Conservation (phyloP, 768 basidiomycete genomes). For the Serendipita indica region DNA sequence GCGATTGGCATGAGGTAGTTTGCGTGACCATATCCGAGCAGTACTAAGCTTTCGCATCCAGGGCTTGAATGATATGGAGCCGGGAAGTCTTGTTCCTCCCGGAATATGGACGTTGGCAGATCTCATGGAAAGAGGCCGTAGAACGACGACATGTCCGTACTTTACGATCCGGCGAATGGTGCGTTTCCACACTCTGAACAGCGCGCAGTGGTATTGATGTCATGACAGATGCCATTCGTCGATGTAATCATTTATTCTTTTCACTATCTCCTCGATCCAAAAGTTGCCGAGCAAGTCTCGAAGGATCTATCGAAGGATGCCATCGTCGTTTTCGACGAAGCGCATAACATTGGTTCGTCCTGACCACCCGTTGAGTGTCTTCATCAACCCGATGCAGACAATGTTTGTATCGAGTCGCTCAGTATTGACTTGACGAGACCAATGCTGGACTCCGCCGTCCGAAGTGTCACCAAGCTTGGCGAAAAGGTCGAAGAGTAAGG, state of each 20-base stretch:
- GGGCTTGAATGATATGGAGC: slow-evolving; percentile 71
- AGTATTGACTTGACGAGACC: slow-evolving; percentile 95
- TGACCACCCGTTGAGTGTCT: neutral
- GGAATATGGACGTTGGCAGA: slow-evolving; percentile 94
- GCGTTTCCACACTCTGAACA: slow-evolving; percentile 16
- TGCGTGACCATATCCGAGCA: slow-evolving; percentile 12
- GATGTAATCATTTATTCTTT: slow-evolving; percentile 98
- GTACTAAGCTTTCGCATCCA: slow-evolving; percentile 23
- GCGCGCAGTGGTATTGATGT: neutral
- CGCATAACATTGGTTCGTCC: slow-evolving; percentile 85
- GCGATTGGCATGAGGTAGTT: slow-evolving; percentile 87
- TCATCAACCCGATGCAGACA: slow-evolving; percentile 37
- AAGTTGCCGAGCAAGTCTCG: slow-evolving; percentile 97
- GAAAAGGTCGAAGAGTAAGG: slow-evolving; percentile 92
- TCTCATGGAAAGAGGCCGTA: slow-evolving; percentile 72
- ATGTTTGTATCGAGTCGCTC: slow-evolving; percentile 96
- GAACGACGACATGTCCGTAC: slow-evolving; percentile 83
- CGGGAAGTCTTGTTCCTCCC: slow-evolving; percentile 63
- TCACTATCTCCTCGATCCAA: slow-evolving; percentile 95
- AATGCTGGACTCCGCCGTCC: slow-evolving; percentile 87
- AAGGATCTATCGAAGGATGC: slow-evolving; percentile 95
- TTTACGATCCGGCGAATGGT: slow-evolving; percentile 96
- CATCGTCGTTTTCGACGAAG: slow-evolving; percentile 98
- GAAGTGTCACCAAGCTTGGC: slow-evolving; percentile 71
- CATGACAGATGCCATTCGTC: slow-evolving; percentile 73